Evolutionary conservation across 2,329 filamentous ascomycete species (phyloP), one percentile per base, ranked within the genome.

Genomic region (Colletotrichum acutatum): DNA sequence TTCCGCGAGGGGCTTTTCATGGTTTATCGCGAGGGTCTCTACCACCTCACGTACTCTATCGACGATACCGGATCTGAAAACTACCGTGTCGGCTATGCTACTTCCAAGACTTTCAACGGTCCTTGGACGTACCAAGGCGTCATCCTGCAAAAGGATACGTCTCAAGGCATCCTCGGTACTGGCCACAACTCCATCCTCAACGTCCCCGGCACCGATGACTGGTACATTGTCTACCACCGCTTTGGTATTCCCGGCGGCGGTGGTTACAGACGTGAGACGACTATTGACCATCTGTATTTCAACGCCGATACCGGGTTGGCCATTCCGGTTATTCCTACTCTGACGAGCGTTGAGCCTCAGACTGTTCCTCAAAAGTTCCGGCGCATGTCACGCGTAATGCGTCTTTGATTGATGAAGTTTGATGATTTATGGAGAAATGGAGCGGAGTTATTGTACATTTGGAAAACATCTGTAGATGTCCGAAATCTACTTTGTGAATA

Each of bases 211-310:
- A 86, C 84, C 0, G 85, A 87, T 72, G 80, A 86, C 28, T 87
- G 86, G 86, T 86, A 85, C 70, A 86, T 88, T 37, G 85, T 81
- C 0, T 87, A 87, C 61, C 86, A 87, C 73, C 82, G 86, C 2
- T 87, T 87, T 68, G 79, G 76, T 4, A 86, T 87, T 34, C 85
- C 86, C 0, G 77, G 79, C 53, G 86, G 86, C 0, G 80, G 85
- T 68, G 86, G 85, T 0, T 86, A 81, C 3, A 78, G 82, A 60
- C 76, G 85, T 0, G 85, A 87, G 79, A 82, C 80, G 2, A 83
- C 84, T 0, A 82, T 87, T 54, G 86, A 87, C 59, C 74, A 74
- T 8, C 49, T 87, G 19, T 78, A 76, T 2, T 85, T 87, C 60
- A 80, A 84, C 59, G 30, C 68, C 5, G 75, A 81, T 1, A 82